Conservation (phyloP, 345 rosid genomes). For the Limnanthes douglasii region DNA sequence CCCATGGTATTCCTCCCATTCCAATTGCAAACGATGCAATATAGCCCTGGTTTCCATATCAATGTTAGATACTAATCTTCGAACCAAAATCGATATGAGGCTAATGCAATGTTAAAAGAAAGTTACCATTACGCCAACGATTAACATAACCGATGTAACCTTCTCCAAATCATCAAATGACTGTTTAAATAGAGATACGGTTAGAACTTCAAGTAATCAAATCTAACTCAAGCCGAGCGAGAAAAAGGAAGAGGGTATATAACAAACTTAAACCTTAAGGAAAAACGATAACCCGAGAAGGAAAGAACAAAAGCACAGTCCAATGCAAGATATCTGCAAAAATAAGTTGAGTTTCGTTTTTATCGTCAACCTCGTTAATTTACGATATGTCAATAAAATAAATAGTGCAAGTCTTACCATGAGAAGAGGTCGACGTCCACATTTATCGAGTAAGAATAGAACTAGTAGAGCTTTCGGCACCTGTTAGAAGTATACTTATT, state of each 20-base stretch:
- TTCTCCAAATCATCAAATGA: conserved; percentile 5
- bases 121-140: conserved; percentile 25
- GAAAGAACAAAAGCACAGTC: conserved; percentile 20
- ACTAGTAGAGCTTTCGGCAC: conserved; percentile 14
- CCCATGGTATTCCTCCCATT: conserved; percentile 59
- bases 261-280: conserved; percentile 10
- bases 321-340: conserved; percentile 23
- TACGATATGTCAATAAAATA: background rate
- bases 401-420: conserved; percentile 3
- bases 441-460: conserved; percentile 10
- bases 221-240: conserved; percentile 4
- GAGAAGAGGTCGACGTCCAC: conserved; percentile 17
- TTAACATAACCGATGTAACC: conserved; percentile 15
- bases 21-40: conserved; percentile 35
- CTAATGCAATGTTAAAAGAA: background rate
- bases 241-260: background rate
- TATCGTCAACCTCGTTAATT: background rate
- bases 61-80: background rate
- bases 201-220: background rate
- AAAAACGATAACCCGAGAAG: conserved; percentile 23
- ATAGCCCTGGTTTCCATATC: conserved; percentile 17
- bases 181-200: conserved; percentile 4
- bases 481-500: conserved; percentile 3
- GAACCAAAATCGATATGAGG: background rate
- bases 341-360: background rate